These are phyloP conservation scores for Polygonum aviculare DNA, from an alignment of 148 eudicot species.

Conservation along the genomic window DNA sequence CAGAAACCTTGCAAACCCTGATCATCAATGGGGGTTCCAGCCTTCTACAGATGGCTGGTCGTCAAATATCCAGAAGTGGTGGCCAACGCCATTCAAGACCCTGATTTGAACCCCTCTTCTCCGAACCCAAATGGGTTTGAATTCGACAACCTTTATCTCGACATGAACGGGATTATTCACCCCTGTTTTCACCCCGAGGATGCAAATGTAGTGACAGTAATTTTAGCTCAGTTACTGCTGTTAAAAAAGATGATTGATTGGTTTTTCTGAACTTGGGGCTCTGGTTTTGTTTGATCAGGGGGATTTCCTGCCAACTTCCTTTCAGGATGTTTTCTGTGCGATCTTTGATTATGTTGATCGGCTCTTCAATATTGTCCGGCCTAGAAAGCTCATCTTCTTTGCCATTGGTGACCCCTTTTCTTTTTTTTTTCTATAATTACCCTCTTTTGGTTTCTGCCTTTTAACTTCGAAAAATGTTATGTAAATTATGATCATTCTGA, in stretches of 20 bases:
- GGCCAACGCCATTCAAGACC: conserved; percentile 8
- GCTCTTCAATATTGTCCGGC: conserved; percentile 26
- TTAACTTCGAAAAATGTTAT: neutral
- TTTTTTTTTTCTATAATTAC: neutral
- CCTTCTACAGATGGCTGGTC: conserved; percentile 22
- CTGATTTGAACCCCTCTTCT: neutral
- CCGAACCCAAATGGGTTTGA: conserved; percentile 27
- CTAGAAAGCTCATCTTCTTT: conserved; percentile 26
- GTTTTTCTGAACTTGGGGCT: neutral
- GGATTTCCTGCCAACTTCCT: conserved; percentile 17
- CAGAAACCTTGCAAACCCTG: neutral
- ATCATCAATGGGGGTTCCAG: conserved; percentile 22
- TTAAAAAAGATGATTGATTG: neutral
- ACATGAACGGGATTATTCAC: conserved; percentile 40
- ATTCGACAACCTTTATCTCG: conserved; percentile 31
- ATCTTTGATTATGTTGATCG: conserved; percentile 30
- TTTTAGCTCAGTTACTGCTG: neutral
- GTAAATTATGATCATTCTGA: neutral
- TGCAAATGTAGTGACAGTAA: neutral
- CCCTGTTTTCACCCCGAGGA: conserved; percentile 37
- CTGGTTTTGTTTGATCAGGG: neutral
- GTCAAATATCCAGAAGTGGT: conserved; percentile 20
- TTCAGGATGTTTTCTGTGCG: conserved; percentile 20
- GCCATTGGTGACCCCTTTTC: conserved; percentile 35
- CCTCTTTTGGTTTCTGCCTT: neutral